Evolutionary conservation across 139 green algal genomes (phyloP).

Genomic region (Tetradesmus obliquus): DNA sequence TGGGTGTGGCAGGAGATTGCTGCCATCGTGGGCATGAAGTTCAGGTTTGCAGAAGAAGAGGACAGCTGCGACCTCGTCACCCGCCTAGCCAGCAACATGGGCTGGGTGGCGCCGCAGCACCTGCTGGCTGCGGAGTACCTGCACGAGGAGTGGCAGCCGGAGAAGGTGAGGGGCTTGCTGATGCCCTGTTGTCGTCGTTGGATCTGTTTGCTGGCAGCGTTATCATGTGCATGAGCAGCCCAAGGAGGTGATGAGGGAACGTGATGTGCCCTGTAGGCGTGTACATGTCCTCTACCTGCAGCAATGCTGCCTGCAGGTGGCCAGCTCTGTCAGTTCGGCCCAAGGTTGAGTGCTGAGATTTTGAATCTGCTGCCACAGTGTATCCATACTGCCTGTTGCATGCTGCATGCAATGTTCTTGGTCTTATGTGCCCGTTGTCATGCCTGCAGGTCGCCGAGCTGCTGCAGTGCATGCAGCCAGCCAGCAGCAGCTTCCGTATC

Average conservation of each 20-base stretch:
- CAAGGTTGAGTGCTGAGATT: too few relatives aligned
- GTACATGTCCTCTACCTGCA: too few relatives aligned
- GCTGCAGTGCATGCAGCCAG: constrained; percentile 57
- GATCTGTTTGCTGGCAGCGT: not conserved
- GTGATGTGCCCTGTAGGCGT: too few relatives aligned
- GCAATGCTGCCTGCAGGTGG: too few relatives aligned
- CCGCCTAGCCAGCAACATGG: constrained; percentile 66
- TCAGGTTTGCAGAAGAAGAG: constrained; percentile 88
- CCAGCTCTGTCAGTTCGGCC: too few relatives aligned
- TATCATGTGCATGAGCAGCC: too few relatives aligned
- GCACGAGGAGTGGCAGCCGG: constrained; percentile 76
- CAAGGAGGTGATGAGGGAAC: too few relatives aligned
- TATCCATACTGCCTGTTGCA: not conserved
- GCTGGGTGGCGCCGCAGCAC: constrained; percentile 67
- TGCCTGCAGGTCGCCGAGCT: constrained; percentile 54
- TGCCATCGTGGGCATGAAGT: constrained; percentile 80
- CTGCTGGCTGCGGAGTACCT: constrained; percentile 72
- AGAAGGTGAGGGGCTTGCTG: constrained; percentile 61
- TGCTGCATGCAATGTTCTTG: not conserved
- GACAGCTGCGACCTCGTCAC: constrained; percentile 82
- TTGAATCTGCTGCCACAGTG: too few relatives aligned
- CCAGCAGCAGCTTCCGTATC: constrained; percentile 57
- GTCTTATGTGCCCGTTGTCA: not conserved
- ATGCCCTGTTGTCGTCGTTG: not conserved
- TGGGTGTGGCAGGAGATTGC: constrained; percentile 94